phyloP scores from a whole-genome alignment of 2,329 filamentous ascomycete species.

The Colletotrichum sp. region DNA sequence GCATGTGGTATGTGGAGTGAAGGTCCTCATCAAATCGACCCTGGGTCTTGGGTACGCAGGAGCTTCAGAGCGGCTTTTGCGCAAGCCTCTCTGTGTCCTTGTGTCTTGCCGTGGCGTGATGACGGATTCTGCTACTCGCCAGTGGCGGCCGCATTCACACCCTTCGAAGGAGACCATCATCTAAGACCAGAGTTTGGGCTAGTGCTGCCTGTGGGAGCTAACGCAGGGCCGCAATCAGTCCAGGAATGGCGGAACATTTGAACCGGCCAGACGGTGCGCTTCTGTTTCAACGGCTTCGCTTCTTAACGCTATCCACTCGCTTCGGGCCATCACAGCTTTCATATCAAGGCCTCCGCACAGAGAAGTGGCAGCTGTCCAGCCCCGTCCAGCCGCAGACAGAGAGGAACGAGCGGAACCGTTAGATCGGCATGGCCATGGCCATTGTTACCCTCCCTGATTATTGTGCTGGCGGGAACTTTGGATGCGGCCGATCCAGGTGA shows the following conservation, averaged over 20 bases:
- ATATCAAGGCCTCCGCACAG: background rate
- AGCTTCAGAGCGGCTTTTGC: constrained; percentile 5
- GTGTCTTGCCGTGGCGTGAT: constrained; percentile 19
- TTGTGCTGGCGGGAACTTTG: background rate
- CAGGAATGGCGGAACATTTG: constrained; percentile 4
- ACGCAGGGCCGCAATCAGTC: background rate
- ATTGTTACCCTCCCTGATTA: background rate
- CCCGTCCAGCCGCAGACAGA: background rate
- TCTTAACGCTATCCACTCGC: background rate
- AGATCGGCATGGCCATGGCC: background rate
- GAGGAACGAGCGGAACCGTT: background rate
- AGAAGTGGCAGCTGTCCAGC: background rate
- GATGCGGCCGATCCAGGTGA: background rate
- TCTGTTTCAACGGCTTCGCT: constrained; percentile 15
- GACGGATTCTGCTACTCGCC: background rate
- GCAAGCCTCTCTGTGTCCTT: background rate
- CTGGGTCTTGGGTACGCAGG: background rate
- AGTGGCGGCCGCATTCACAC: background rate
- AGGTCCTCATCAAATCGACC: constrained; percentile 9
- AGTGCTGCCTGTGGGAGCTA: constrained; percentile 1
- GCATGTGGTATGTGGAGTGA: constrained; percentile 9
- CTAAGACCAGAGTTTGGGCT: background rate
- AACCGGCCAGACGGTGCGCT: constrained; percentile 15
- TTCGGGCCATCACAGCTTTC: background rate
- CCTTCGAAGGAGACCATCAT: background rate